These are phyloP conservation scores for Paramecium sonneborni DNA, from an alignment of 73 alveolate species.

Conservation along the genomic window DNA sequence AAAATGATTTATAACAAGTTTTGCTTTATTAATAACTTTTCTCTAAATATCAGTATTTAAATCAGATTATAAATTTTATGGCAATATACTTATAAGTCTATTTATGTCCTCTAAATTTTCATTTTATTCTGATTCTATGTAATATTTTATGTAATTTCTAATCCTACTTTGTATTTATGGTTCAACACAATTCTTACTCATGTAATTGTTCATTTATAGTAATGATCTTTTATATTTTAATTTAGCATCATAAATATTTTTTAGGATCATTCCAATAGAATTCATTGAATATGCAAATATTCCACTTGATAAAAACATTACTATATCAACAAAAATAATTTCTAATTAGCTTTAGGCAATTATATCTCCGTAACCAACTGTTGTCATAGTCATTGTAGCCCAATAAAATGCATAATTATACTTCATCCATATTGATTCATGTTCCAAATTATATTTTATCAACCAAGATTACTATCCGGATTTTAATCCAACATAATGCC, in stretches of 20 bases:
- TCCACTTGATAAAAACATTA: conserved; percentile 53
- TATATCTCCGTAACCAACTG: conserved; percentile 67
- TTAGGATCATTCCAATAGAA: conserved; percentile 60
- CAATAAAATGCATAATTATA: conserved; percentile 49
- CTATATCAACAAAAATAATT: conserved; percentile 9
- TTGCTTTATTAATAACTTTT: conserved; percentile 36
- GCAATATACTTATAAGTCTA: neutral
- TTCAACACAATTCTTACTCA: conserved; percentile 57
- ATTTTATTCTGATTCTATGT: conserved; percentile 25
- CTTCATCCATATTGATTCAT: neutral
- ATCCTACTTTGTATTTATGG: conserved; percentile 16
- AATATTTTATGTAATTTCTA: conserved; percentile 53
- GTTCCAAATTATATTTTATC: neutral
- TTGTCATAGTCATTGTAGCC: conserved; percentile 63
- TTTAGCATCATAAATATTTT: neutral
- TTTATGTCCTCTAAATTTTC: conserved; percentile 14
- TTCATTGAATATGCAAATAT: conserved; percentile 62
- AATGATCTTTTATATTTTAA: neutral
- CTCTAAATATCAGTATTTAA: conserved; percentile 42
- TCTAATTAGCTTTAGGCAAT: conserved; percentile 43
- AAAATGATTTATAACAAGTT: conserved; percentile 45
- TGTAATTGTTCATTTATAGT: conserved; percentile 14
- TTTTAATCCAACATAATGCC: conserved; percentile 23
- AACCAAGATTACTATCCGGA: neutral
- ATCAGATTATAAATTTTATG: neutral